Base-by-base conservation (phyloP, 2,329 filamentous ascomycete species). In the Aschersonia sp. region DNA sequence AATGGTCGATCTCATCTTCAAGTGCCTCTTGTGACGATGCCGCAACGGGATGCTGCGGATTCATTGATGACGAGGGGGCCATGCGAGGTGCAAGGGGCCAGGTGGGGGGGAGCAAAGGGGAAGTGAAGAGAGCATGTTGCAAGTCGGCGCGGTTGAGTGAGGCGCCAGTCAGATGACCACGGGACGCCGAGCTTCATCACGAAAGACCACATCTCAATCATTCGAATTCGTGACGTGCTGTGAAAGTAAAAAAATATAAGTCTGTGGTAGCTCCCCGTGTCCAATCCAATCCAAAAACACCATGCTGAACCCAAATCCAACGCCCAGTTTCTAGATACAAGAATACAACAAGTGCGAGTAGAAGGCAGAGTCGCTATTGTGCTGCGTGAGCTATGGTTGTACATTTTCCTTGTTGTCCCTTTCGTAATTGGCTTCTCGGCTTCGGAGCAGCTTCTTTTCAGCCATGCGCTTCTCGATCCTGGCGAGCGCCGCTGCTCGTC, bases 351-450 rank as follows among this genome's bases (percentile, higher is more conserved):
- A 40, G 12, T 30, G 46, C 31, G 31, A 42, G 44, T 35, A 43
- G 35, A 31, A 42, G 5, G 28, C 35, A 40, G 31, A 41, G 20
- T 29, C 31, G 30, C 9, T 7, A 5, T 10, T 5, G 38, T 29
- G 30, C 31, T 38, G 5, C 9, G n/a, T 4, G 6, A 4, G 9
- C 9, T 41, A 52, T 29, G 67, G 66, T 50, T 61, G 62, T 51
- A 74, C 52, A 55, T 78, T 78, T 62, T 78, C 75, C 65, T 77
- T 76, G 51, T 78, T 78, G 62, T 78, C 75, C 65, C 77, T 76
- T 51, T 72, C 68, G 32, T 57, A 53, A 9, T 56, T 60, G 47
- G 55, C 58, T 6, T 29, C 35, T 35, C 58, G 58, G 45, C 58
- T 59, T 45, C 61, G 59, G 31, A 59, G 56, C 49, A 61, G 62